Evolutionary conservation across 1,284 basidiomycete species (phyloP), one percentile per base, ranked within the genome.

Genomic region (Ustilago tritici): DNA sequence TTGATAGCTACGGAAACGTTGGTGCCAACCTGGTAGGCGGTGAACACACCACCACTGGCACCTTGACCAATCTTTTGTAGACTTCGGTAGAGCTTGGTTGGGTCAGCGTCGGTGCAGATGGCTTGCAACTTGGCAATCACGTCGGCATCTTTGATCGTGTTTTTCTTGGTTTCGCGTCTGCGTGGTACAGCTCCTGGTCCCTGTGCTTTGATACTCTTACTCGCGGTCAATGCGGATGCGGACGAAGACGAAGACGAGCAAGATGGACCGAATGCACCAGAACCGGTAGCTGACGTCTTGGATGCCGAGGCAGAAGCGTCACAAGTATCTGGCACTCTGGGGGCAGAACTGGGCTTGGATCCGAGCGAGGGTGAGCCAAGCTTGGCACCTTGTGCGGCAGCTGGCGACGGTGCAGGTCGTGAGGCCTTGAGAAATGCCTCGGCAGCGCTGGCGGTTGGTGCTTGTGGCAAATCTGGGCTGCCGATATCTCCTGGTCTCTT

Each of bases 61-160:
- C 95, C 96, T 86, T 98, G 96, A 52, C 96, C 96, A 84, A 99
- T 98, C 90, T 99, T 98, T 86, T 93, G 91, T 56, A 99, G 89
- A 85, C 91, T 95, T 63, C 95, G 89, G 87, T 99, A 99, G 46
- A 98, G 88, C 87, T 91, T 91, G 59, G 95, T 98, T 47, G 97
- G 97, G 87, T 99, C 97, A 6, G 95, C 95, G 84, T 97, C 94
- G 1, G 95, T 96, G 86, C 97, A 99, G 82, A 99, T 98, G 79
- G 92, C 92, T 86, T 94, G 92, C 82, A 99, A 87, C 52, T 95
- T 91, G 81, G 92, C 92, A 72, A 99, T 92, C 70, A 98, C 94
- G 84, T 98, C 95, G 78, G 92, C 91, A 71, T 95, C 93, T 83
- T 92, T 92, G 74, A 91, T 91, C 61, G 78, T 81, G 85, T 92